phyloP scores from a whole-genome alignment of 2,329 filamentous ascomycete genomes.

The Ilyonectria robusta region DNA sequence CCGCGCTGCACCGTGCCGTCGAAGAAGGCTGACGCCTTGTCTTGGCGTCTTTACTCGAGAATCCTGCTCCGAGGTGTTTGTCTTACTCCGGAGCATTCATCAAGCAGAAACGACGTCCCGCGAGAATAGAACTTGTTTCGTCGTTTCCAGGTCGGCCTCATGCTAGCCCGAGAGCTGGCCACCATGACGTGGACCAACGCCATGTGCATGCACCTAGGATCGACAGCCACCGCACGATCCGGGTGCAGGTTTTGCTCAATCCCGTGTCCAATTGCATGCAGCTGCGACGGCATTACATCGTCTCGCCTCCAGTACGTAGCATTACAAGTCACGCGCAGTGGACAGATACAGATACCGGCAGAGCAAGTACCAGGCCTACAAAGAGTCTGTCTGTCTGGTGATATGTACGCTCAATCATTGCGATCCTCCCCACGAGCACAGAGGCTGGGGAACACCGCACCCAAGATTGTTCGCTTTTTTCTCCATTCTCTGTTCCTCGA shows the following conservation, averaged over 20 bases:
- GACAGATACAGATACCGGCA: background rate
- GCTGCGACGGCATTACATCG: background rate
- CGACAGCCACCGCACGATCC: constrained; percentile 14
- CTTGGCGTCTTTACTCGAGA: background rate
- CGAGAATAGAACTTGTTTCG: background rate
- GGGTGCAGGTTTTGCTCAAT: background rate
- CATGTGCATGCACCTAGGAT: constrained; percentile 18
- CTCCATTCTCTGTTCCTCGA: constrained; percentile 66
- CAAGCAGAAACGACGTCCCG: constrained; percentile 3
- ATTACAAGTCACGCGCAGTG: constrained; percentile 12
- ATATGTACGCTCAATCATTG: constrained; percentile 73
- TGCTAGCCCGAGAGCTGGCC: background rate
- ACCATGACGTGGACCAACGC: constrained; percentile 26
- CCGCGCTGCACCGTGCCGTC: background rate
- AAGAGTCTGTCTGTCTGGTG: background rate
- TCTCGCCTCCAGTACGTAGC: background rate
- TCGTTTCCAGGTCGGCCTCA: background rate
- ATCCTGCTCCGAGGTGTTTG: constrained; percentile 1
- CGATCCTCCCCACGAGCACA: constrained; percentile 66
- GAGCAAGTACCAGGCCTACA: background rate
- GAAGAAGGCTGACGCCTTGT: constrained; percentile 5
- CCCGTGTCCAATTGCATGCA: background rate
- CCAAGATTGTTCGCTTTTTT: constrained; percentile 71
- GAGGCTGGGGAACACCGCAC: constrained; percentile 68
- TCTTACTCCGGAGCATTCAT: constrained; percentile 1